Base-by-base conservation (phyloP, 495 filamentous ascomycete genomes). In the Penicillium pancosmium region DNA sequence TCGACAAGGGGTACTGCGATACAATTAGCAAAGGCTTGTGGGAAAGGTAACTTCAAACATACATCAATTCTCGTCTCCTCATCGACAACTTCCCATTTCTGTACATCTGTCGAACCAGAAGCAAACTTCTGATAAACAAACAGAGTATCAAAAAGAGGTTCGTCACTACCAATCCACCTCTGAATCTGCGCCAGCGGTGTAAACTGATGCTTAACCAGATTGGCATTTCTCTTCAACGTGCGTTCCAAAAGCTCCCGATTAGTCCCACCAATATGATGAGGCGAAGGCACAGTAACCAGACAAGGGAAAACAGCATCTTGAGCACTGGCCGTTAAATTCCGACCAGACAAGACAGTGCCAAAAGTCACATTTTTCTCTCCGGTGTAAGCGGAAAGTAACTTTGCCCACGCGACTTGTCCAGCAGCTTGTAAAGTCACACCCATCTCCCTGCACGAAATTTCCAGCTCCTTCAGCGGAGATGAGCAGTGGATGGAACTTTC, bases 391-490 rank as follows among this genome's bases (percentile, higher is more conserved):
- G 87, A 80, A 4, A 94, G 79, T 1, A 95, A 62, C 12, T 84
- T 77, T 2, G 84, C 80, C 90, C 91, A 94, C 31, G 88, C 82
- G n/a, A 84, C 87, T 67, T 93, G 89, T 0, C 87, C 81, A 21
- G 83, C 82, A 12, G 84, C 86, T 65, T 91, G 88, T 31, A 93
- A 53, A 1, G 90, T 88, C n/a, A 88, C 76, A n/a, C 82, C 81
- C 0, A 78, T 63, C 9, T 72, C 56, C 44, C 74, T 74, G 35
- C 86, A 87, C 15, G 64, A 72, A 18, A 0, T 44, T 44, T 44
- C 41, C 41, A 44, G 41, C 16, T 66, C 60, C 64, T 90, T 84
- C 7, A 93, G 72, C 1, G 71, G 60, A 0, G 65, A 57, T 6
- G 68, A 63, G 43, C 77, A 85, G 2, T 43, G 56, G n/a, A 72